Evolutionary conservation across 192 early-diverging fungal species (phyloP).

Genomic region (Coemansia erecta): DNA sequence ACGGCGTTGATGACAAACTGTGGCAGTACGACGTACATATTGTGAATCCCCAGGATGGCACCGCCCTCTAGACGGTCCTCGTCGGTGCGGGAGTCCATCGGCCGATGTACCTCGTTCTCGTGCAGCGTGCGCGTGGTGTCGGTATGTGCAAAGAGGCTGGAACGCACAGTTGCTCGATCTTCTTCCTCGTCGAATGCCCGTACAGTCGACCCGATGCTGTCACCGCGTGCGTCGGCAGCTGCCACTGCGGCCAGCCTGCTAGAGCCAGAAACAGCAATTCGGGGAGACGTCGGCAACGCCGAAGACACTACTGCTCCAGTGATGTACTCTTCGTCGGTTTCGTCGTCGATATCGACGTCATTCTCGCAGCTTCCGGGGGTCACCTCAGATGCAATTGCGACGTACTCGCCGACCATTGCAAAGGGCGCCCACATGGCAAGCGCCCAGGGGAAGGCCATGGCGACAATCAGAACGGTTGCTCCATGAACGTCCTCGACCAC

Average conservation of each 20-base stretch:
- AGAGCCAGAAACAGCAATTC: neutral
- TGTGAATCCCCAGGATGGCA: constrained; percentile 89
- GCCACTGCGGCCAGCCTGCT: neutral
- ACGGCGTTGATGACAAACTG: constrained; percentile 73
- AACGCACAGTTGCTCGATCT: neutral
- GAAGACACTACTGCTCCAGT: constrained; percentile 13
- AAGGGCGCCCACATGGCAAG: constrained; percentile 90
- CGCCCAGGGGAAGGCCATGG: constrained; percentile 84
- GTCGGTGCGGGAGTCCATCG: neutral
- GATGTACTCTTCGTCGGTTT: constrained; percentile 33
- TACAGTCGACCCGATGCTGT: constrained; percentile 45
- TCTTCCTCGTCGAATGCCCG: constrained; percentile 15
- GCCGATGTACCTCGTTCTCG: constrained; percentile 3
- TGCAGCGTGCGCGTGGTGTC: constrained; percentile 3
- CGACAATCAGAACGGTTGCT: constrained; percentile 68
- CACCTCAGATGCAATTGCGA: constrained; percentile 24
- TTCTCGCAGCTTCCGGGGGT: neutral
- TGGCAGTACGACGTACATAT: constrained; percentile 94
- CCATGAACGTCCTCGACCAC: constrained; percentile 57
- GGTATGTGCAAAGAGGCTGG: constrained; percentile 1
- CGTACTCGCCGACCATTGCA: constrained; percentile 75
- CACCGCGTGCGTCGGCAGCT: constrained; percentile 11
- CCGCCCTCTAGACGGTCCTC: constrained; percentile 53
- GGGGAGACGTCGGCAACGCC: neutral
- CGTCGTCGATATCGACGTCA: constrained; percentile 4